Conservation (phyloP, 73 alveolate species). For the Urostyla sp. region DNA sequence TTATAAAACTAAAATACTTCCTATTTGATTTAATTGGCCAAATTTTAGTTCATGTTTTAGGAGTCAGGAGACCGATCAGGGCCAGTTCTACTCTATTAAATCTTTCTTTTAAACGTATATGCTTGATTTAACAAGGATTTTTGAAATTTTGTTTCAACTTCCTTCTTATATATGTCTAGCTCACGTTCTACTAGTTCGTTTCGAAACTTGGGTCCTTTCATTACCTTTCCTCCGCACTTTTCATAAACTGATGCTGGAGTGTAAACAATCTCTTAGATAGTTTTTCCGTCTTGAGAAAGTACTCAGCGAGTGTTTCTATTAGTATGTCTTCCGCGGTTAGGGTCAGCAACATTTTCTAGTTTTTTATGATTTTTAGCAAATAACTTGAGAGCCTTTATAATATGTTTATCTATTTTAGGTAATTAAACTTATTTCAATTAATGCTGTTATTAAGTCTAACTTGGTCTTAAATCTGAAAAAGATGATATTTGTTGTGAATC, state of each 20-base stretch:
- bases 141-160: conserved; percentile 32
- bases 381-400: conserved; percentile 42
- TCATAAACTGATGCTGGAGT: conserved; percentile 22
- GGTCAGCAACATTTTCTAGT: conserved; percentile 44
- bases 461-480: no score
- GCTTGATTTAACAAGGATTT: conserved; percentile 15
- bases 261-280: background rate
- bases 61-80: conserved; percentile 26
- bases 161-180: conserved; percentile 24
- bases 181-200: conserved; percentile 30
- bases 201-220: conserved; percentile 26
- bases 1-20: background rate
- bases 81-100: conserved; percentile 23
- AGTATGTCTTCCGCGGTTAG: conserved; percentile 17
- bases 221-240: conserved; percentile 3
- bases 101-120: conserved; percentile 10
- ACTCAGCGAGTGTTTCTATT: no score
- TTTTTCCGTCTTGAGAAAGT: conserved; percentile 26
- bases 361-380: conserved; percentile 37
- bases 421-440: no score
- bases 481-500: no score
- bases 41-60: background rate
- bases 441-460: no score
- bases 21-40: background rate
- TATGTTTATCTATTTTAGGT: no score